Conservation (phyloP, 2,329 filamentous ascomycete genomes). For the Coniochaeta sp. region DNA sequence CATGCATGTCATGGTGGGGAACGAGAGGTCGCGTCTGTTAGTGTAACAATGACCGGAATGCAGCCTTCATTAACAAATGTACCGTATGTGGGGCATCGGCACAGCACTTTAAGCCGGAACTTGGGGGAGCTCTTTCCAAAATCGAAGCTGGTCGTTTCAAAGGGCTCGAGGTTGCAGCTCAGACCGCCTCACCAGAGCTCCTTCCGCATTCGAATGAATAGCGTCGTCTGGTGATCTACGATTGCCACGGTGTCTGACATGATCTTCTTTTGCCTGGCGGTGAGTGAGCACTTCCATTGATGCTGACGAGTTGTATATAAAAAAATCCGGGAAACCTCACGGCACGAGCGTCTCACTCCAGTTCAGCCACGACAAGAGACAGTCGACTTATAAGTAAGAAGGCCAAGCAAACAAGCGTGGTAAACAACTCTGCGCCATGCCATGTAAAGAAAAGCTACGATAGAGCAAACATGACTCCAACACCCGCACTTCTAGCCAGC, state of each 20-base stretch:
- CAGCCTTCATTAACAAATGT: neutral
- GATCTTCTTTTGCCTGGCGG: no score
- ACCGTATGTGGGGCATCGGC: neutral
- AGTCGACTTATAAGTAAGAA: no score
- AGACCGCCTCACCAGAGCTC: neutral
- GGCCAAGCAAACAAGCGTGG: no score
- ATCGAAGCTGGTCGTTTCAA: neutral
- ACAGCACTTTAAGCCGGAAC: slow-evolving; percentile 1
- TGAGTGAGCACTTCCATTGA: no score
- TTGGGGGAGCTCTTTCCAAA: slow-evolving; percentile 1
- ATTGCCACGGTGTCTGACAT: no score
- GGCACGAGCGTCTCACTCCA: no score
- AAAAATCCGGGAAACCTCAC: no score
- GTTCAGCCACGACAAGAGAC: no score
- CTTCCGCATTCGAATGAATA: neutral
- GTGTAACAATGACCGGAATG: neutral
- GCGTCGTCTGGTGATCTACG: no score
- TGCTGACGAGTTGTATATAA: no score
- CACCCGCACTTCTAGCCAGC: no score
- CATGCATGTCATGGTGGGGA: slow-evolving; percentile 2
- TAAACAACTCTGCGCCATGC: neutral
- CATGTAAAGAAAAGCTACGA: neutral
- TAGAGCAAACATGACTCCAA: neutral
- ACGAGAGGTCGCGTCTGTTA: neutral
- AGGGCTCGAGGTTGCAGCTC: neutral